A percentile compares a stretch with the other conserved stretches of the same genome.
These are phyloP conservation scores for Yamadazyma sp. DNA, from an alignment of 805 yeast genomes.

Conservation along the genomic window DNA sequence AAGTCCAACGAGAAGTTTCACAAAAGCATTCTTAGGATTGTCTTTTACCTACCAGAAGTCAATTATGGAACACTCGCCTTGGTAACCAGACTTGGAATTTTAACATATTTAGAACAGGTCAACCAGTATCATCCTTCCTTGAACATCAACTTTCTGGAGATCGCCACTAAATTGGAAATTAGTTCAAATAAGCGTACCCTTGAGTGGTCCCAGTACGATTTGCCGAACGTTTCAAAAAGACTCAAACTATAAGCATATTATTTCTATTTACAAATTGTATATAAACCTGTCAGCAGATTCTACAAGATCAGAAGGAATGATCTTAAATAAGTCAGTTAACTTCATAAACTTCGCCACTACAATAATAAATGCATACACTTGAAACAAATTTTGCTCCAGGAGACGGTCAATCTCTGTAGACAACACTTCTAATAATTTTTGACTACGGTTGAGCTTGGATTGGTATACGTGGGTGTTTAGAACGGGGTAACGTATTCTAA, in stretches of 20 bases:
- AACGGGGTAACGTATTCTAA: constrained; percentile 27
- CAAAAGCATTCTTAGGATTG: constrained; percentile 38
- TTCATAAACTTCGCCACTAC: constrained; percentile 19
- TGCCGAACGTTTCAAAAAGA: constrained; percentile 45
- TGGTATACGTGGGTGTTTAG: constrained; percentile 18
- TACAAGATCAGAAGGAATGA: constrained; percentile 1
- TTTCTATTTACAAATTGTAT: constrained; percentile 1
- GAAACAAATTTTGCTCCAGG: constrained; percentile 2
- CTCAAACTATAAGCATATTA: constrained; percentile 13
- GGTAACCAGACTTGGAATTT: constrained; percentile 54
- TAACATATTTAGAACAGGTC: constrained; percentile 30
- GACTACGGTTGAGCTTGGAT: constrained; percentile 5
- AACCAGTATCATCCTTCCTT: constrained; percentile 26
- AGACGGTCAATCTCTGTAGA: neutral
- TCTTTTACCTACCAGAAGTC: constrained; percentile 50
- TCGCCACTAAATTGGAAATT: constrained; percentile 45
- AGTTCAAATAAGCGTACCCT: constrained; percentile 50
- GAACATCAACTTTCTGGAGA: constrained; percentile 44
- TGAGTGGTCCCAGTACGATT: constrained; percentile 62
- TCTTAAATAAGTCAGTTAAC: constrained; percentile 18
- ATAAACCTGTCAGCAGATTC: constrained; percentile 3
- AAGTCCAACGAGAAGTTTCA: constrained; percentile 43
- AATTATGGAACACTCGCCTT: constrained; percentile 59
- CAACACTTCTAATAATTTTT: constrained; percentile 5
- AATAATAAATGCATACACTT: constrained; percentile 22